Evolutionary conservation across 2,329 filamentous ascomycete genomes (phyloP), one percentile per base, ranked within the genome.

Genomic region (Sporothrix sp.): DNA sequence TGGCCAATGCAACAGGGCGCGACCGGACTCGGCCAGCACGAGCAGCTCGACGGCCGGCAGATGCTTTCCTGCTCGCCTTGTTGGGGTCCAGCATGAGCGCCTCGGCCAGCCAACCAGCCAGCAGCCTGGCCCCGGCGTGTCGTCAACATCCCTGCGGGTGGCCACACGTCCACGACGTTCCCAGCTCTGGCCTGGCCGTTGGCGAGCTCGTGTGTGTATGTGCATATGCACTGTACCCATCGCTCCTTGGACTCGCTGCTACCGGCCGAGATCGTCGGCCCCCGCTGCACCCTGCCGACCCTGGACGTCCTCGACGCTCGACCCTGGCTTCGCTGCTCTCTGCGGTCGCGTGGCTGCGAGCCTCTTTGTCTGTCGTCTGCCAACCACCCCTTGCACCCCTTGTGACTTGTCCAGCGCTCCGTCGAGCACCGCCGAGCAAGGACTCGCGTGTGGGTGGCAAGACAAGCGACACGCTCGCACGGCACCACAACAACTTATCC

Each of bases 1-100:
- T 57, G 56, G 56, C 52, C 54, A 54, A 52, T 53, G 45, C 42
- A 40, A 28, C 47, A 38, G 18, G 36, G 14, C 36, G 25, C 37
- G 37, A 36, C 46, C 25, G 36, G 27, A 18, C 33, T 47, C n/a
- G 7, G 23, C n/a, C n/a, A n/a, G n/a, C n/a, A n/a, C n/a, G n/a
- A n/a, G n/a, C n/a, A n/a, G n/a, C n/a, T n/a, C n/a, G n/a, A n/a
- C n/a, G n/a, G n/a, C n/a, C n/a, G n/a, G n/a, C n/a, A n/a, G n/a
- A n/a, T n/a, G n/a, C n/a, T n/a, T n/a, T n/a, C n/a, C n/a, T 18
- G 30, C 42, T 13, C 28, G 20, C 35, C 28, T 35, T n/a, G n/a
- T n/a, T n/a, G n/a, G 42, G 11, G 30, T 25, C 28, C 30, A 35
- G 40, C 16, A n/a, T n/a, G n/a, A n/a, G n/a, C n/a, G n/a, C n/a